Evolutionary conservation across 352 stramenopile genomes (phyloP).

Genomic region (Phytopythium mirpurense): DNA sequence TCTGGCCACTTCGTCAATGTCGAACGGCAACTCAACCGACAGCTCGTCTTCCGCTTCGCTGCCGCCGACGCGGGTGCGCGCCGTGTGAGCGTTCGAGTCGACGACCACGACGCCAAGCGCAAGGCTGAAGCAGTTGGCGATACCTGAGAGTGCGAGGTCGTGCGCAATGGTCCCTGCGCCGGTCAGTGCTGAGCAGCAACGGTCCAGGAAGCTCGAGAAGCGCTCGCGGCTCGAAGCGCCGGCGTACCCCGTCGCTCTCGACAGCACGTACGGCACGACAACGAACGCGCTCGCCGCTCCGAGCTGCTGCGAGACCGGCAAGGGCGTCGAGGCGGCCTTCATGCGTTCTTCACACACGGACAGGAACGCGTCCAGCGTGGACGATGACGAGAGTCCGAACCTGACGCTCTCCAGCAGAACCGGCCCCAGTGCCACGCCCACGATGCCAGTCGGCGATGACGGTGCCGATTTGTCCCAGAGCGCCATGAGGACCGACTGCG

Average conservation of each 20-base stretch:
- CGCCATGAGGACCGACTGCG: conserved; percentile 24
- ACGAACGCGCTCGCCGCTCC: conserved; percentile 5
- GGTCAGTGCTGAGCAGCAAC: background rate
- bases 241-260: conserved; percentile 14
- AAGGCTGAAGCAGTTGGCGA: background rate
- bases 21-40: background rate
- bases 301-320: background rate
- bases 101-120: background rate
- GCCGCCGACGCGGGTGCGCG: background rate
- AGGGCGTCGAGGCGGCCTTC: background rate
- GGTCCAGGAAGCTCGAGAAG: conserved; percentile 1
- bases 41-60: background rate
- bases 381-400: conserved; percentile 21
- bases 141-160: background rate
- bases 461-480: conserved; percentile 14
- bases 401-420: conserved; percentile 34
- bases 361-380: conserved; percentile 26
- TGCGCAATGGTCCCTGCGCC: background rate
- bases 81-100: background rate
- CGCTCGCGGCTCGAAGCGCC: conserved; percentile 7
- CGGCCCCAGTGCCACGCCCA: conserved; percentile 29
- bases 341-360: conserved; percentile 21
- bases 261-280: conserved; percentile 17
- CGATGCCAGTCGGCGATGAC: conserved; percentile 9
- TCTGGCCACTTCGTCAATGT: background rate